Conservation (phyloP, 2,329 filamentous ascomycete genomes). For the Teratosphaeria epicoccoides region DNA sequence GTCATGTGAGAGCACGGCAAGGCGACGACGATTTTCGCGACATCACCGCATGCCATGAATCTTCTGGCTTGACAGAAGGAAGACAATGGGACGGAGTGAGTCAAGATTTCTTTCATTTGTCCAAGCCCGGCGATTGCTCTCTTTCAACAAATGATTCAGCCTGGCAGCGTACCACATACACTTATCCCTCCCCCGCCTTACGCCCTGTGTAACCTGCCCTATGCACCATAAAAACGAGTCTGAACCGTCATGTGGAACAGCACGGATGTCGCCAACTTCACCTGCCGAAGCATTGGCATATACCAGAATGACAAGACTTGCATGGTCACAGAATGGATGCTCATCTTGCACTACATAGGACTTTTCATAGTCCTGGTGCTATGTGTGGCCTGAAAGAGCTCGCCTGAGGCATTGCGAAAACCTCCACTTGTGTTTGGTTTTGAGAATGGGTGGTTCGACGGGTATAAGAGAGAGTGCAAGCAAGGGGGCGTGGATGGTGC, state of each 20-base stretch:
- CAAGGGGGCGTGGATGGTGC: not conserved
- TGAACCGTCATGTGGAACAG: not conserved
- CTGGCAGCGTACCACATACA: not conserved
- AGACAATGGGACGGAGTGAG: not conserved
- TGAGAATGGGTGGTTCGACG: not conserved
- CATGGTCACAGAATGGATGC: not conserved
- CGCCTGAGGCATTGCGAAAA: not conserved
- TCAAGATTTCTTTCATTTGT: not conserved
- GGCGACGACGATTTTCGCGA: not conserved
- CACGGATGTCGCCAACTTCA: not conserved
- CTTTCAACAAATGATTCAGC: not conserved
- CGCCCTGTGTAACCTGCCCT: no score
- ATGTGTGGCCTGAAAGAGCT: not conserved
- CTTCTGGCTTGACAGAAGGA: no score
- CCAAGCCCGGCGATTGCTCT: not conserved
- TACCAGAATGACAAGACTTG: not conserved
- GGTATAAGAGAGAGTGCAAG: not conserved
- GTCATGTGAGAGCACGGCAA: no score
- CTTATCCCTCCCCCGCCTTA: not conserved
- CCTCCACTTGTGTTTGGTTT: not conserved
- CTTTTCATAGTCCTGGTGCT: not conserved
- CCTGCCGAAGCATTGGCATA: not conserved
- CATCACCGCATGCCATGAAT: no score
- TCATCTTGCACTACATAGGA: not conserved
- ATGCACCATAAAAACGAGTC: not conserved